Evolutionary conservation across 2,329 filamentous ascomycete species (phyloP).

Genomic region (Diaporthe citri): DNA sequence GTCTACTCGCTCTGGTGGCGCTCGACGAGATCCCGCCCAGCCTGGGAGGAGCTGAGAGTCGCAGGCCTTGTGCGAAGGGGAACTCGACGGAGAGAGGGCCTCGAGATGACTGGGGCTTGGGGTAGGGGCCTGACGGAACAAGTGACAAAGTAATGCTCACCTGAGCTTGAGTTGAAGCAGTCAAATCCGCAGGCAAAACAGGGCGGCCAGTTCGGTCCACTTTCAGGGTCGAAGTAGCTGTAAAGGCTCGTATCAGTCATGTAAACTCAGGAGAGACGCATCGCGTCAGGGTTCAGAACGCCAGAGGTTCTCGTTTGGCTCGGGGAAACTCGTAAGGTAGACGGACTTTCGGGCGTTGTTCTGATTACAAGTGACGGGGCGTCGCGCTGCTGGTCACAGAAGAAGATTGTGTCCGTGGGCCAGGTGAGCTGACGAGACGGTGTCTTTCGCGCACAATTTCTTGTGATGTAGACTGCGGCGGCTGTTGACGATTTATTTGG

Average conservation of each 20-base stretch:
- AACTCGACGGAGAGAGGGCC: neutral
- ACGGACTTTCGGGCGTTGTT: neutral
- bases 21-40: neutral
- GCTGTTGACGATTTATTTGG: neutral
- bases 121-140: neutral
- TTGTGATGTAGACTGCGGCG: neutral
- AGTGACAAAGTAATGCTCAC: slow-evolving; percentile 14
- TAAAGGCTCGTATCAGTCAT: slow-evolving; percentile 4
- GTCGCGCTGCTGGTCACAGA: slow-evolving; percentile 2
- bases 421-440: neutral
- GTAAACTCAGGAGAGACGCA: neutral
- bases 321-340: slow-evolving; percentile 1
- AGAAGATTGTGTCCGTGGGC: neutral
- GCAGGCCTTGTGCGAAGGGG: neutral
- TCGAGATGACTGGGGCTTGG: neutral
- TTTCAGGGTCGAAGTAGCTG: neutral
- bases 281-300: neutral
- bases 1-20: neutral
- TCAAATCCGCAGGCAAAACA: neutral
- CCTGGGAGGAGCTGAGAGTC: neutral
- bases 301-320: slow-evolving; percentile 7
- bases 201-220: neutral
- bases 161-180: slow-evolving; percentile 6
- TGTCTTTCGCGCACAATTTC: neutral
- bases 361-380: neutral